Evolutionary conservation across 306 rosid species (phyloP), one percentile per base, ranked within the genome.

Genomic region (Vicia sativa): DNA sequence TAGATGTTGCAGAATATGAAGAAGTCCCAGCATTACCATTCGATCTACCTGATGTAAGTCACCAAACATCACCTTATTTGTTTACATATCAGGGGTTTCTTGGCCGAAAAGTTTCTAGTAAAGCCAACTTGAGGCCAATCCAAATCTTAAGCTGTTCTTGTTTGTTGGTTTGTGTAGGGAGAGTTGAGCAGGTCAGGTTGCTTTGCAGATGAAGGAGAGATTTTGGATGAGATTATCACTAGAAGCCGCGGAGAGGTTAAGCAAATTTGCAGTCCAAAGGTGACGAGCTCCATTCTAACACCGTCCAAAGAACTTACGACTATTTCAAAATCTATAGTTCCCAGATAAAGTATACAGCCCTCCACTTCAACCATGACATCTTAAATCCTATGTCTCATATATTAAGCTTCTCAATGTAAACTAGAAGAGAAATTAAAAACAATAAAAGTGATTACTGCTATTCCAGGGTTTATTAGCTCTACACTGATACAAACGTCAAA

Each of bases 1-100:
- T 89, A 74, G 96, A 89, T 74, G 96, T 92, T 16, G 88, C 91
- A 15, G 91, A 87, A 73, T 89, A 87, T 74, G 92, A 85, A 80
- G 96, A 84, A 71, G 77, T 54, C n/a, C 76, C 83, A 16, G 84
- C 87, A 42, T 46, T 84, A 68, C 56, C 87, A n/a, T 83, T 81
- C 52, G 55, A 81, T 81, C 79, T 60, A 11, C 70, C 75, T 31
- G 37, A 77, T 3, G 92, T 89, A 74, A 82, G 89, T 74, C 37
- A 35, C 12, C 75, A 53, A 12, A 31, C 3, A 19, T 70, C 11
- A 49, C 65, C 28, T 77, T 44, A 11, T 26, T 53, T 41, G 13
- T 35, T 46, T 77, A 64, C 67, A 15, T 34, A 52, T 62, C 5
- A 18, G 46, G 73, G 6, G 3, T 57, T 46, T 15, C 39, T 59